Evolutionary conservation across 1,284 basidiomycete species (phyloP).

Genomic region (Polyporus tsugae): DNA sequence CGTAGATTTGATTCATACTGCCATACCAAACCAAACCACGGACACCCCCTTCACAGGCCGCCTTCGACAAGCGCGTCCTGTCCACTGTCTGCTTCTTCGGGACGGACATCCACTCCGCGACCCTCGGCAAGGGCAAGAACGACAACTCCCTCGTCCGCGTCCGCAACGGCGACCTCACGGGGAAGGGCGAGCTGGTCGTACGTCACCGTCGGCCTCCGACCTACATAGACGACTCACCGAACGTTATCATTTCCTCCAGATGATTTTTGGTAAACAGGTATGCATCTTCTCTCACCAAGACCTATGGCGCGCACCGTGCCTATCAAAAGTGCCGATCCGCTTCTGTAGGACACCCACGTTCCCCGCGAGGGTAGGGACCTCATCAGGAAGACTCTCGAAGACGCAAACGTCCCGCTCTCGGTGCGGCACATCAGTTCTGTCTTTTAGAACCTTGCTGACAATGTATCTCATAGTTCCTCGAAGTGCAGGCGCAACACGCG

Average conservation of each 20-base stretch:
- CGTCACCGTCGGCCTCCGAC: slow-evolving; percentile 37
- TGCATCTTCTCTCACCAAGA: slow-evolving; percentile 6
- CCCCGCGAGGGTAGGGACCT: slow-evolving; percentile 85
- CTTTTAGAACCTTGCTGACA: slow-evolving; percentile 7
- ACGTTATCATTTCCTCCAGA: slow-evolving; percentile 49
- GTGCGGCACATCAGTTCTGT: slow-evolving; percentile 51
- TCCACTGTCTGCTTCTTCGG: slow-evolving; percentile 93
- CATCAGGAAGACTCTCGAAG: slow-evolving; percentile 83
- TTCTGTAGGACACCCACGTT: slow-evolving; percentile 82
- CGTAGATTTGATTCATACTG: background rate
- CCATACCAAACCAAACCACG: background rate
- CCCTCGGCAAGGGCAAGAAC: slow-evolving; percentile 84
- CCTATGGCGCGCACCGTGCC: background rate
- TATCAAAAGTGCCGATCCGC: too few species aligned
- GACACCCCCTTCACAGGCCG: slow-evolving; percentile 58
- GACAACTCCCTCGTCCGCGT: slow-evolving; percentile 82
- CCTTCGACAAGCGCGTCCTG: slow-evolving; percentile 86
- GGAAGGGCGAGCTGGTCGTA: slow-evolving; percentile 86
- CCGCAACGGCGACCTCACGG: slow-evolving; percentile 75
- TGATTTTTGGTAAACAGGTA: slow-evolving; percentile 95
- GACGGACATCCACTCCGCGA: slow-evolving; percentile 88
- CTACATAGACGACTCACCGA: background rate
- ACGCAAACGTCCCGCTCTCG: slow-evolving; percentile 74
- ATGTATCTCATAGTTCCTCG: slow-evolving; percentile 70
- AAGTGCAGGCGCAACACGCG: slow-evolving; percentile 94